Percentiles rank a stretch among this genome's conserved stretches.
phyloP scores from a whole-genome alignment of 768 basidiomycete species.

The Boletus fagicola region DNA sequence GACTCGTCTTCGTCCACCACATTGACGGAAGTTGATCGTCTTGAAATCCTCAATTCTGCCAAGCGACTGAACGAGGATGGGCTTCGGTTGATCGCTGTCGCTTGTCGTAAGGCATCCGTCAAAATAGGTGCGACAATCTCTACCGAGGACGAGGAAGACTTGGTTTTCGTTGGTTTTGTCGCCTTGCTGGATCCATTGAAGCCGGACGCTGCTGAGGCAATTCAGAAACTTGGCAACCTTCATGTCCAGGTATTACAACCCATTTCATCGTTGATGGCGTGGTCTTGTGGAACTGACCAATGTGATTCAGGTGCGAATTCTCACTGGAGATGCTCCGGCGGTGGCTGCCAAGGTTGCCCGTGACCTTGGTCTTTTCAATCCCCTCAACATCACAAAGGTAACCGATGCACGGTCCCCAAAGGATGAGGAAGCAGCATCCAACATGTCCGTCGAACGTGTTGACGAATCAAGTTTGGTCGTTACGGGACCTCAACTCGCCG shows the following conservation, averaged over 20 bases:
- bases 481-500: conserved; percentile 29
- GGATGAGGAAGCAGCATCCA: conserved; percentile 27
- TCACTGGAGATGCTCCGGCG: conserved; percentile 35
- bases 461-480: conserved; percentile 28
- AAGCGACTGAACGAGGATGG: conserved; percentile 32
- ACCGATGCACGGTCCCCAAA: conserved; percentile 11
- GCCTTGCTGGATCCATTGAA: conserved; percentile 33
- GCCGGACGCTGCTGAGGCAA: conserved; percentile 32
- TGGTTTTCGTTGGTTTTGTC: conserved; percentile 31
- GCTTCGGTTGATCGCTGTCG: conserved; percentile 31
- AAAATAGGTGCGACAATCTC: conserved; percentile 20
- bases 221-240: conserved; percentile 26
- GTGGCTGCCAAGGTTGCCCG: conserved; percentile 39
- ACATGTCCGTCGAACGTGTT: conserved; percentile 3
- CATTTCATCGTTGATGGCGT: not conserved
- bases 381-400: conserved; percentile 16
- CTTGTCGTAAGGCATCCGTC: conserved; percentile 20
- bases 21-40: conserved; percentile 22
- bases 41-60: conserved; percentile 26
- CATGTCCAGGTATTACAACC: conserved; percentile 30
- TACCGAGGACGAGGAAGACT: conserved; percentile 28
- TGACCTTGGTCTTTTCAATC: conserved; percentile 33
- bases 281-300: conserved; percentile 6
- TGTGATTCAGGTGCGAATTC: conserved; percentile 31
- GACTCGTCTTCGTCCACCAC: conserved; percentile 16